These are phyloP conservation scores for Scedosporium dehoogii DNA, from an alignment of 2,329 filamentous ascomycete genomes.

Conservation along the genomic window DNA sequence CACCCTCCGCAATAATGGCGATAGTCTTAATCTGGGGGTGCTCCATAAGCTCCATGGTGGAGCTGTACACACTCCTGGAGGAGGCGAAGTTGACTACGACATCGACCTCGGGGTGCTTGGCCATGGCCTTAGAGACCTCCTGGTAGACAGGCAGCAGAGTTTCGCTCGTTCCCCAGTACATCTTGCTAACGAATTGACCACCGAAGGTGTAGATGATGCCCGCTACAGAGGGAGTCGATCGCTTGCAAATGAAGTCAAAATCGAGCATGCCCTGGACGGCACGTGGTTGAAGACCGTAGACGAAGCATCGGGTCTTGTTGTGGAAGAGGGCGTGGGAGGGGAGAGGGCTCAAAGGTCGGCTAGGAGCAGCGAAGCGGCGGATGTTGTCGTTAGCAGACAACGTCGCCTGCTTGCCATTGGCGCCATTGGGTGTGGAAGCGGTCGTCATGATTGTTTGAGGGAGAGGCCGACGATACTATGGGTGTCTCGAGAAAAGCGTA, in stretches of 20 bases:
- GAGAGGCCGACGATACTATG: not conserved
- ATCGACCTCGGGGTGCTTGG: conserved; percentile 95
- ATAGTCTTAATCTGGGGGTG: conserved; percentile 96
- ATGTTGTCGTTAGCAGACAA: conserved; percentile 96
- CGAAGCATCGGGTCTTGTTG: conserved; percentile 99
- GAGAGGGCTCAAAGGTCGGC: conserved; percentile 81
- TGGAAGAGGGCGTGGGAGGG: conserved; percentile 90
- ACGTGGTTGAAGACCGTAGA: conserved; percentile 97
- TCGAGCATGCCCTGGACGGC: conserved; percentile 91
- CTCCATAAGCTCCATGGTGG: conserved; percentile 97
- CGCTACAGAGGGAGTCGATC: conserved; percentile 87
- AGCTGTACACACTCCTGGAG: conserved; percentile 95
- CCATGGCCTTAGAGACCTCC: conserved; percentile 80
- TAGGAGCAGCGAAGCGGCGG: conserved; percentile 86
- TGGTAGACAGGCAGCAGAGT: conserved; percentile 98
- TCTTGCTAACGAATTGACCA: conserved; percentile 99
- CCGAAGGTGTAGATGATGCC: conserved; percentile 99
- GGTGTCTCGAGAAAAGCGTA: not conserved
- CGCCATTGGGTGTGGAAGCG: conserved; percentile 7
- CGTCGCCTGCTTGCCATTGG: conserved; percentile 38
- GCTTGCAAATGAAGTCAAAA: conserved; percentile 99
- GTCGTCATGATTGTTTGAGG: conserved; percentile 34
- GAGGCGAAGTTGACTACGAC: conserved; percentile 99
- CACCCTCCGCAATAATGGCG: conserved; percentile 98
- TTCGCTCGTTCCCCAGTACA: conserved; percentile 99